These are phyloP conservation scores for Phalaenopsis aphrodite DNA, from an alignment of 106 monocot species.

Conservation along the genomic window DNA sequence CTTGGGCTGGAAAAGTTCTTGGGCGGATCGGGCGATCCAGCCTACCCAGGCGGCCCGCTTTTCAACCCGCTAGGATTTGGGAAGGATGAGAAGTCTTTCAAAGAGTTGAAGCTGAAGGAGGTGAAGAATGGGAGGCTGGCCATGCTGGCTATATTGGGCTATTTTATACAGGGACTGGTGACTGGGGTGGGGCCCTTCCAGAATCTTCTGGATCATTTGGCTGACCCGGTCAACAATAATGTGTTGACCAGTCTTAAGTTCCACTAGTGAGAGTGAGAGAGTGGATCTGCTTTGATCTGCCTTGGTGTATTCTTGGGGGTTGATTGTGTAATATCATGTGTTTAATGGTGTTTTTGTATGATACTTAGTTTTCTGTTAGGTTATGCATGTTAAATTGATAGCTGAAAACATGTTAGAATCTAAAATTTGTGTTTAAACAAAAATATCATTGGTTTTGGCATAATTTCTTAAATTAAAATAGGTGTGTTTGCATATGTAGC, in stretches of 20 bases:
- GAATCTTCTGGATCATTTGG: constrained; percentile 86
- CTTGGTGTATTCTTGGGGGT: too few species aligned
- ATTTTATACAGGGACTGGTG: constrained; percentile 59
- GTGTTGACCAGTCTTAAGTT: constrained; percentile 90
- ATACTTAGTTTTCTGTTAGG: too few species aligned
- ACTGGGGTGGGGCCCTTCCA: constrained; percentile 87
- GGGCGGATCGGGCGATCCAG: constrained; percentile 76
- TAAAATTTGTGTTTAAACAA: too few species aligned
- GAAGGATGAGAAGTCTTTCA: constrained; percentile 84
- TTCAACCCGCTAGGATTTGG: constrained; percentile 96
- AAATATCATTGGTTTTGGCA: too few species aligned
- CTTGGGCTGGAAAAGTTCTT: constrained; percentile 78
- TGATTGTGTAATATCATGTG: too few species aligned
- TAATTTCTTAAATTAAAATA: too few species aligned
- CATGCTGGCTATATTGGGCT: constrained; percentile 84
- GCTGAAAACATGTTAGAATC: too few species aligned
- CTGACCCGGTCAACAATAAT: constrained; percentile 94
- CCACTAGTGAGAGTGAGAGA: constrained; percentile 27
- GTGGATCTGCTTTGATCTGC: too few species aligned
- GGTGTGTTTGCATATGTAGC: too few species aligned
- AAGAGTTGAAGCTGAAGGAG: constrained; percentile 93
- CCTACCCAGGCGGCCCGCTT: constrained; percentile 79
- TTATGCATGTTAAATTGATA: too few species aligned
- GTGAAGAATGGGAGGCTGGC: constrained; percentile 96
- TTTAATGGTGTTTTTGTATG: too few species aligned